Evolutionary conservation across 2,329 filamentous ascomycete genomes (phyloP).

Genomic region (Pseudovirgaria hyperparasitica): DNA sequence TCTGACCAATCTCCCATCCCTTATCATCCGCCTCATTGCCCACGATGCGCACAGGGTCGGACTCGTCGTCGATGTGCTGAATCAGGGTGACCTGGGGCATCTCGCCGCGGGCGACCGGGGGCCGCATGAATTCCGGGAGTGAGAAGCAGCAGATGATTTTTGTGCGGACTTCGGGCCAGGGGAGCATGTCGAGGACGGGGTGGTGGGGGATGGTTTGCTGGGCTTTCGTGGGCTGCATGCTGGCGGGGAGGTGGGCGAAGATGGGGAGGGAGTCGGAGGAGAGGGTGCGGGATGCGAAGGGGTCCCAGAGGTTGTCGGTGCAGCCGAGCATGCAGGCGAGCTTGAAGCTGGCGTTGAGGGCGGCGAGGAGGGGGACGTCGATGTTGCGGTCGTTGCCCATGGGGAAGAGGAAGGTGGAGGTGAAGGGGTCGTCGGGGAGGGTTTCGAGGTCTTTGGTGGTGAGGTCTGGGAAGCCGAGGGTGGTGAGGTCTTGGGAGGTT

Average conservation of each 20-base stretch:
- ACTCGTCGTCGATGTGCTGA: slow-evolving; percentile 44
- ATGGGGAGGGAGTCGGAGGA: background rate
- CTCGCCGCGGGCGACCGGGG: slow-evolving; percentile 27
- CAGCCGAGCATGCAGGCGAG: background rate
- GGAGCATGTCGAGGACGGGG: slow-evolving; percentile 44
- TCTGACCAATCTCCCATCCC: slow-evolving; percentile 46
- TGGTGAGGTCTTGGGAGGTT: background rate
- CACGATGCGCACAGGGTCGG: slow-evolving; percentile 40
- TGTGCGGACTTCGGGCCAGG: slow-evolving; percentile 43
- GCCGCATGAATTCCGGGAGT: slow-evolving; percentile 36
- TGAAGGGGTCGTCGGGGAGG: background rate
- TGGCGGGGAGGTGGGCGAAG: background rate
- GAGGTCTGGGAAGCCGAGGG: background rate
- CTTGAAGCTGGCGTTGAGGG: background rate
- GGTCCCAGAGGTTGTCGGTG: too few relatives aligned
- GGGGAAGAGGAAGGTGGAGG: background rate
- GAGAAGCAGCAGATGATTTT: slow-evolving; percentile 39
- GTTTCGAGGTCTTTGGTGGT: background rate
- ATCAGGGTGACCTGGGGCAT: slow-evolving; percentile 35
- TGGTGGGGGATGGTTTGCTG: slow-evolving; percentile 40
- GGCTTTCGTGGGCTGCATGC: slow-evolving; percentile 28
- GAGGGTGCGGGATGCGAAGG: too few relatives aligned
- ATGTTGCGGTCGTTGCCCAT: slow-evolving; percentile 3
- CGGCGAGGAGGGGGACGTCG: background rate
- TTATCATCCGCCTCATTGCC: slow-evolving; percentile 35